phyloP scores from a whole-genome alignment of 2,329 filamentous ascomycete genomes.

The Orbilia javanica region DNA sequence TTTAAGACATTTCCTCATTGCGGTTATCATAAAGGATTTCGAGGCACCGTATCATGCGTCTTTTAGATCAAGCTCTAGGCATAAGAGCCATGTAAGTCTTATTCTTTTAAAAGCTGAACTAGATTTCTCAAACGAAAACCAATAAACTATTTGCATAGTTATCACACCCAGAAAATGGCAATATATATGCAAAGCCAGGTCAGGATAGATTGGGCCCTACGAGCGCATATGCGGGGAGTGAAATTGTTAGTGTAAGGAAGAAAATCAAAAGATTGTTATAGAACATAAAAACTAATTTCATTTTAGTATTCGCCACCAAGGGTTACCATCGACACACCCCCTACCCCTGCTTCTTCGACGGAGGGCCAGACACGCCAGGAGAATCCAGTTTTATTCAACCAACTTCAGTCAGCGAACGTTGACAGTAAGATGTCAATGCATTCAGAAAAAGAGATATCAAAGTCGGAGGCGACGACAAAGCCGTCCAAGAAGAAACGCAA shows the following conservation, averaged over 20 bases:
- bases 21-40: constrained; percentile 22
- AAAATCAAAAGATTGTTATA: neutral
- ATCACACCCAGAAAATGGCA: constrained; percentile 11
- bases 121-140: neutral
- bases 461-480: constrained; percentile 4
- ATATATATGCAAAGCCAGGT: neutral
- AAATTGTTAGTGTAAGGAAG: constrained; percentile 25
- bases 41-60: constrained; percentile 41
- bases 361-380: constrained; percentile 13
- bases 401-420: neutral
- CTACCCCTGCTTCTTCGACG: constrained; percentile 39
- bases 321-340: constrained; percentile 20
- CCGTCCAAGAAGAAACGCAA: constrained; percentile 46
- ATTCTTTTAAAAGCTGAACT: neutral
- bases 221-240: constrained; percentile 30
- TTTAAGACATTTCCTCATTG: neutral
- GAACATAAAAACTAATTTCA: neutral
- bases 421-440: neutral
- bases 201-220: constrained; percentile 35
- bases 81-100: constrained; percentile 33
- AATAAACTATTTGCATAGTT: constrained; percentile 5
- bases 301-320: constrained; percentile 41
- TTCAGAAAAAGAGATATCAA: neutral
- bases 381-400: neutral
- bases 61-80: constrained; percentile 5